phyloP scores from a whole-genome alignment of 2,329 filamentous ascomycete species.

The Tolypocladium tundrense region DNA sequence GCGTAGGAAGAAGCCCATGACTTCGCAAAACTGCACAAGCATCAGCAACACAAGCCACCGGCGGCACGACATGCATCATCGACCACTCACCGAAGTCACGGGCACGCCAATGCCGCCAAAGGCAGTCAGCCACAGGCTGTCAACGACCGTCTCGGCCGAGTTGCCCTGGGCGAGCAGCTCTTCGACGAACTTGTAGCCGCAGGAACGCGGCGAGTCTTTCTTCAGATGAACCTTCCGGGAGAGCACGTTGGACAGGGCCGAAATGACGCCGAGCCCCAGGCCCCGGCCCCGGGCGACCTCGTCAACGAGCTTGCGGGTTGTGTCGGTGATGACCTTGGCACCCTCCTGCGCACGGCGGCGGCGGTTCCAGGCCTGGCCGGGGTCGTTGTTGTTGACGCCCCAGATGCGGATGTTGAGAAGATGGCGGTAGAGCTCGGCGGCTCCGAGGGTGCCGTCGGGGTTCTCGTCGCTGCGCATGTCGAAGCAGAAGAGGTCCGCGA shows the following conservation, averaged over 20 bases:
- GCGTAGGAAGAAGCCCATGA: constrained; percentile 30
- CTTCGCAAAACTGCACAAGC: constrained; percentile 31
- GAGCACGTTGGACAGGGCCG: constrained; percentile 15
- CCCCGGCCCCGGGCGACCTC: constrained; percentile 22
- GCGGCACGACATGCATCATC: not conserved
- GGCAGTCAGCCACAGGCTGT: constrained; percentile 26
- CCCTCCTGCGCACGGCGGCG: constrained; percentile 31
- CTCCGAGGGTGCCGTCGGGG: constrained; percentile 34
- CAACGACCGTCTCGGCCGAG: constrained; percentile 21
- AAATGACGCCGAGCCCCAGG: constrained; percentile 18
- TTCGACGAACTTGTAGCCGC: constrained; percentile 26
- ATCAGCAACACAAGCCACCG: not conserved
- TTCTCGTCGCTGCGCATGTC: constrained; percentile 45
- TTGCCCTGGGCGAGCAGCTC: constrained; percentile 23
- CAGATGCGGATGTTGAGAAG: constrained; percentile 33
- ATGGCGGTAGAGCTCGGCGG: constrained; percentile 29
- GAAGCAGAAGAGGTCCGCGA: constrained; percentile 47
- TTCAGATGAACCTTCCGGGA: constrained; percentile 18
- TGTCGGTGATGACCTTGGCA: constrained; percentile 23
- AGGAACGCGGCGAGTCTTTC: constrained; percentile 26
- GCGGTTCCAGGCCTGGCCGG: constrained; percentile 34
- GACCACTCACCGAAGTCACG: constrained; percentile 23
- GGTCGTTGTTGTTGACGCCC: constrained; percentile 36
- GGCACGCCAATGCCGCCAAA: constrained; percentile 30
- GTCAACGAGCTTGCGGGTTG: constrained; percentile 28